Base-by-base conservation (phyloP, 768 basidiomycete genomes). In the Ramaria rubella region DNA sequence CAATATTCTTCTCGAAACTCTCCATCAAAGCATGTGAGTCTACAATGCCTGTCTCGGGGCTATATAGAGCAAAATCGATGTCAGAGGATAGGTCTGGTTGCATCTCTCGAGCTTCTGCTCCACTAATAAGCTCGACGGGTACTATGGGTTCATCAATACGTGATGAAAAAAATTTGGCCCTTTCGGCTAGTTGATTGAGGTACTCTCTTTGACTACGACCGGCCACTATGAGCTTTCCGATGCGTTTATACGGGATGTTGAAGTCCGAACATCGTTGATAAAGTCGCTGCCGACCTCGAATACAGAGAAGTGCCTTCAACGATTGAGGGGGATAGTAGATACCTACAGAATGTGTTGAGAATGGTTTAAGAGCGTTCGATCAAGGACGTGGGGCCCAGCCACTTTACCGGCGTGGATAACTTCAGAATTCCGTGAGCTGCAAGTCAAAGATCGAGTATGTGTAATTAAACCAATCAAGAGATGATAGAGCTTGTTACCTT, bases 161-260 rank as follows among this genome's bases (percentile, higher is more conserved):
- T 23, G 65, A 63, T 4, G 59, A 43, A n/a, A 46, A 38, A 11
- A 29, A 24, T 52, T 58, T 48, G 65, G 60, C 34, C 59, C 55
- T 88, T 15, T 72, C 67, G 59, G 87, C 77, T 2, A 98, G 79
- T 19, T 74, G 67, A 55, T 86, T 75, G 36, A 98, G 77, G 68
- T 95, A 95, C 0, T 75, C 60, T 36, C 70, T 74, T 62, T 97
- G 92, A 49, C 77, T 73, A 17, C 73, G 69, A 17, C 76, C 80
- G 0, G 90, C 95, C 38, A 98, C 87, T 1, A 98, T 83, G 17
- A 99, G 85, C 71, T 98, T 99, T 38, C 94, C 92, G 0, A 82
- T 81, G 68, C 86, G 88, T 45, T 76, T 77, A 66, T 81, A 74
- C 0, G 86, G 85, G 34, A 98, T 81, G 46, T 77, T 73, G 60